Conservation (phyloP, 768 basidiomycete genomes). For the Pilatotrama ljubarskyi region DNA sequence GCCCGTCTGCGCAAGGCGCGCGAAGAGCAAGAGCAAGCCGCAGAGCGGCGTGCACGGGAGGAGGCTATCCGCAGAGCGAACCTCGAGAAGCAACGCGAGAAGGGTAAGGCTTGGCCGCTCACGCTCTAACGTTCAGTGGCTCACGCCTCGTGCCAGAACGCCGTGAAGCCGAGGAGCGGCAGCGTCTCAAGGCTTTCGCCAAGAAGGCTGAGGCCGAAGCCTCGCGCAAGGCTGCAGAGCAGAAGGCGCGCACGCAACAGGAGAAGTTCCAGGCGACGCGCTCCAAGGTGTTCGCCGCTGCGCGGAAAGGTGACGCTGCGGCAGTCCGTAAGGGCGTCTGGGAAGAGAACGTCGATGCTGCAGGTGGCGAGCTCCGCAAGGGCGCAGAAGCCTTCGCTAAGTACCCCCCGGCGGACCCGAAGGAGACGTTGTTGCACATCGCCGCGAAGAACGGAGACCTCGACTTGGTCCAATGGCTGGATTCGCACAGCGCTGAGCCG, state of each 20-base stretch:
- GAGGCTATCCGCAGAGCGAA: constrained; percentile 48
- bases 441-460: constrained; percentile 54
- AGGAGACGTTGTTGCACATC: constrained; percentile 73
- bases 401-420: constrained; percentile 48
- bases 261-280: constrained; percentile 56
- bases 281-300: constrained; percentile 65
- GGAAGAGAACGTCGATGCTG: constrained; percentile 68
- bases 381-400: constrained; percentile 56
- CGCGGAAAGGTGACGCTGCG: constrained; percentile 51
- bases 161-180: constrained; percentile 55
- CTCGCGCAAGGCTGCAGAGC: constrained; percentile 50
- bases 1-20: constrained; percentile 49
- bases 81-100: constrained; percentile 48
- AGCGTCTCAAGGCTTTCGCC: constrained; percentile 51
- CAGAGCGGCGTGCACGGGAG: constrained; percentile 52
- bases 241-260: constrained; percentile 47
- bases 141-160: constrained; percentile 41
- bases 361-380: constrained; percentile 65
- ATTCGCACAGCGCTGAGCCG: constrained; percentile 70
- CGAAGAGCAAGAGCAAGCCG: constrained; percentile 57
- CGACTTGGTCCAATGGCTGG: constrained; percentile 66
- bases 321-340: constrained; percentile 65
- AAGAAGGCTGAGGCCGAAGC: constrained; percentile 59
- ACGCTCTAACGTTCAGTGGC: not conserved
- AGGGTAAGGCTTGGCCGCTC: constrained; percentile 37